Conservation (phyloP, 768 basidiomycete genomes). For the Boletus vinaceobasis region DNA sequence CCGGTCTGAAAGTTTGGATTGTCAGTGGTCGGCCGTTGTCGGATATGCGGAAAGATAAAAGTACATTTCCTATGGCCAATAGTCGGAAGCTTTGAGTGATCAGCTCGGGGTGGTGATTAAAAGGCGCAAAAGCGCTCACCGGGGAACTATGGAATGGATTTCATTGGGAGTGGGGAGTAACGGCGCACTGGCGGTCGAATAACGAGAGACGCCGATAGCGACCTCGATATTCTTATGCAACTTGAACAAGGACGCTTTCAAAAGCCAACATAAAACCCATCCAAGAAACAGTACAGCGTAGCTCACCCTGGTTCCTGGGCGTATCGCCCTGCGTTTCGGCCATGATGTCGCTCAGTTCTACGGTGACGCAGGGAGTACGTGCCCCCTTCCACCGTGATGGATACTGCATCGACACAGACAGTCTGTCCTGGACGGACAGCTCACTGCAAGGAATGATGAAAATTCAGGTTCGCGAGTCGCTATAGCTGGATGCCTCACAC, state of each 20-base stretch:
- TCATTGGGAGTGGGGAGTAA: background rate
- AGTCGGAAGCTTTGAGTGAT: background rate
- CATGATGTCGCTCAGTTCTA: background rate
- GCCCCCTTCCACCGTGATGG: no score
- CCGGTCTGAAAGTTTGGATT: background rate
- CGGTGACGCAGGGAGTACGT: background rate
- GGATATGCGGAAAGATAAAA: background rate
- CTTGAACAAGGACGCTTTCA: background rate
- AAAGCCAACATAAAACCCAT: background rate
- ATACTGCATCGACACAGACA: background rate
- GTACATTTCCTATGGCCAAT: background rate
- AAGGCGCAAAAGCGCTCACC: background rate
- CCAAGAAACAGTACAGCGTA: no score
- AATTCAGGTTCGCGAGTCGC: no score
- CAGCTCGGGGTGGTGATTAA: background rate
- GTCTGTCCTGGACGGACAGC: background rate
- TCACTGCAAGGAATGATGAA: background rate
- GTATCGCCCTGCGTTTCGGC: no score
- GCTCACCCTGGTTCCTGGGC: background rate
- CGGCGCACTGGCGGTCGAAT: no score
- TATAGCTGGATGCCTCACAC: background rate
- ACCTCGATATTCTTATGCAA: background rate
- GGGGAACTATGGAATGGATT: background rate
- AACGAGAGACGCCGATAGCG: background rate
- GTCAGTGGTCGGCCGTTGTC: background rate